A percentile compares a stretch with the other conserved stretches of the same genome.
phyloP scores from a whole-genome alignment of 202 grass and related monocot genomes.

The Alloteropsis angusta region DNA sequence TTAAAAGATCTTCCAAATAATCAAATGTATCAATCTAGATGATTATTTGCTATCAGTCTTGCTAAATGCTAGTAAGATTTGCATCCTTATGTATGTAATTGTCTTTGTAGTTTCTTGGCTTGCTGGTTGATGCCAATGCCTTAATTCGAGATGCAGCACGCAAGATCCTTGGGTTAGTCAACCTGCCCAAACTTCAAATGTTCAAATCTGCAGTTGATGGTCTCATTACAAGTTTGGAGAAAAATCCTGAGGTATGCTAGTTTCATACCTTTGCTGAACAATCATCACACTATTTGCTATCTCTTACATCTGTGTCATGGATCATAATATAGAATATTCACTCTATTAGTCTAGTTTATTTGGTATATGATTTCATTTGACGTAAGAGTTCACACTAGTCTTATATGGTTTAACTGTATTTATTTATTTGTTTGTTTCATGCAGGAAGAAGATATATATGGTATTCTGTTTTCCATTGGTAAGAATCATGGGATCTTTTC shows the following conservation, averaged over 20 bases:
- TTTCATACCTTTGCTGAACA: not conserved
- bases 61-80: slow-evolving; percentile 2
- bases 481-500: slow-evolving; percentile 71
- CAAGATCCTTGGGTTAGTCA: slow-evolving; percentile 58
- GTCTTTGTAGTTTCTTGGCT: slow-evolving; percentile 65
- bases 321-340: slow-evolving; percentile 16
- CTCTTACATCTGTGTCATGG: not conserved
- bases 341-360: not conserved
- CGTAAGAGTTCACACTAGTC: not conserved
- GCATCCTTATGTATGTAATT: slow-evolving; percentile 10
- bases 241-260: slow-evolving; percentile 67
- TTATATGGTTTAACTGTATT: slow-evolving; percentile 23
- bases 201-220: slow-evolving; percentile 70
- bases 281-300: not conserved
- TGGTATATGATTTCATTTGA: not conserved
- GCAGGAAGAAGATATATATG: slow-evolving; percentile 79
- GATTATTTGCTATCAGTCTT: not conserved
- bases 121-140: slow-evolving; percentile 58
- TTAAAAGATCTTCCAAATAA: not conserved
- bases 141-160: slow-evolving; percentile 43
- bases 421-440: slow-evolving; percentile 29
- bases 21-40: not conserved
- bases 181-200: slow-evolving; percentile 65
- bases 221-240: slow-evolving; percentile 66
- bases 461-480: slow-evolving; percentile 66